Percentiles rank a stretch among this genome's conserved stretches.
phyloP scores from a whole-genome alignment of 2,329 filamentous ascomycete species.

The Myriosclerotinia curreyana region DNA sequence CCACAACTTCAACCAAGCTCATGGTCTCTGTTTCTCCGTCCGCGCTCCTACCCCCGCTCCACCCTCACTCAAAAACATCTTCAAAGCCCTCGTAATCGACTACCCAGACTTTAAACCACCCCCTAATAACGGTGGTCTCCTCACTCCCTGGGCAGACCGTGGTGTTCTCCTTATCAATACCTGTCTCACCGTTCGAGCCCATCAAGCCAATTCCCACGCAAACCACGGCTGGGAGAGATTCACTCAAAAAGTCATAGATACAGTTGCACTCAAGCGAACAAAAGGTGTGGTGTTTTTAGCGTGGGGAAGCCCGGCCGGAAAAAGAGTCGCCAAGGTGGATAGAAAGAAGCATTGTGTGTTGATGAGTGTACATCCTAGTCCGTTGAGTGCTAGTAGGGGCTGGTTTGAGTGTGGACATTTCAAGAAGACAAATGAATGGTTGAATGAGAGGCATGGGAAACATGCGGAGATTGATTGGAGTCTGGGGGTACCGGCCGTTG shows the following conservation, averaged over 20 bases:
- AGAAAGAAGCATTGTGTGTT: constrained; percentile 74
- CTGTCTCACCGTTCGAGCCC: constrained; percentile 86
- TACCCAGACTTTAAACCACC: constrained; percentile 77
- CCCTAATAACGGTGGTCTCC: constrained; percentile 72
- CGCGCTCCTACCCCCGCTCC: constrained; percentile 84
- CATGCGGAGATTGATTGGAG: constrained; percentile 85
- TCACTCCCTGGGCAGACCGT: constrained; percentile 91
- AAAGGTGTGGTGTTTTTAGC: constrained; percentile 90
- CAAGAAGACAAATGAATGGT: constrained; percentile 79
- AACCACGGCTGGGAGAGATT: constrained; percentile 90
- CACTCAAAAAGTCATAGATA: constrained; percentile 87
- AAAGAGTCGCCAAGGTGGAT: constrained; percentile 73
- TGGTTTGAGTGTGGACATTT: constrained; percentile 86
- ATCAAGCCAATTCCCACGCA: constrained; percentile 81
- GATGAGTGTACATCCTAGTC: constrained; percentile 86
- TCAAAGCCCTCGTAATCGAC: constrained; percentile 80
- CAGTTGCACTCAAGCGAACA: constrained; percentile 72
- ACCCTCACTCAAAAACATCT: constrained; percentile 91
- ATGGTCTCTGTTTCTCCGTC: constrained; percentile 94
- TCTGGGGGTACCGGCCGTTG: constrained; percentile 38
- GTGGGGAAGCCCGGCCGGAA: constrained; percentile 84
- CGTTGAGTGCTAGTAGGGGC: constrained; percentile 77
- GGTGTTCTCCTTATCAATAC: constrained; percentile 94
- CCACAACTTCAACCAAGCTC: constrained; percentile 92
- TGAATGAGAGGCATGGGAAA: constrained; percentile 72